Evolutionary conservation across 1,284 basidiomycete genomes (phyloP).

Genomic region (Psilocybe mexicana): DNA sequence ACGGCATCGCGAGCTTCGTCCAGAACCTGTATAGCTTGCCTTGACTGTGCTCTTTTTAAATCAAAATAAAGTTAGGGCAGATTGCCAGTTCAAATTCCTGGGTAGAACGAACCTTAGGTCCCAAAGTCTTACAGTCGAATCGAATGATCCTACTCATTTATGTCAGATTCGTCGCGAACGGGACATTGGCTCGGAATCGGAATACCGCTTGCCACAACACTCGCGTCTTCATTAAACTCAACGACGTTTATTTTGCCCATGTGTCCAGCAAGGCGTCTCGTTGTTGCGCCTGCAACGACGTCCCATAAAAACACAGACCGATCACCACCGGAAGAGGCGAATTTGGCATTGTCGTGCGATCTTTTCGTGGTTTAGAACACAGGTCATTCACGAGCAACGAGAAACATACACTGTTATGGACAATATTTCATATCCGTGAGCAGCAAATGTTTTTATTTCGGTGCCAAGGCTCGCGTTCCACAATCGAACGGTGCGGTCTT

Average conservation of each 20-base stretch:
- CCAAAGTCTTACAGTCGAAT: constrained; percentile 88
- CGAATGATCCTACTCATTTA: constrained; percentile 69
- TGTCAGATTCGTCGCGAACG: not conserved
- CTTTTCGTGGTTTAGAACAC: constrained; percentile 39
- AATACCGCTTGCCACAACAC: constrained; percentile 82
- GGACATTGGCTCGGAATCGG: not conserved
- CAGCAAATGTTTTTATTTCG: constrained; percentile 89
- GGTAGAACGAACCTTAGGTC: constrained; percentile 67
- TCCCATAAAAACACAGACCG: constrained; percentile 95
- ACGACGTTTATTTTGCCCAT: constrained; percentile 90
- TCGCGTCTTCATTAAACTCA: constrained; percentile 86
- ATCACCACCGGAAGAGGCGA: constrained; percentile 94
- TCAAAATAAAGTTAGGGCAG: not conserved
- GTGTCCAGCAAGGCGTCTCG: constrained; percentile 84
- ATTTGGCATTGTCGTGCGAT: constrained; percentile 89
- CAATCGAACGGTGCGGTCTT: constrained; percentile 86
- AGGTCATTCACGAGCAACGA: constrained; percentile 11
- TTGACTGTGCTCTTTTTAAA: constrained; percentile 64
- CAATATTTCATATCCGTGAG: constrained; percentile 93
- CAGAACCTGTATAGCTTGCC: constrained; percentile 87
- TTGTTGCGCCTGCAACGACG: constrained; percentile 83
- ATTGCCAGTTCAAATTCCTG: not conserved
- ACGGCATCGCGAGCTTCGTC: constrained; percentile 91
- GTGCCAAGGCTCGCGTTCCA: constrained; percentile 87
- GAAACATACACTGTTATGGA: constrained; percentile 80